phyloP scores from a whole-genome alignment of 345 rosid genomes.

The Eucalyptus sp. region DNA sequence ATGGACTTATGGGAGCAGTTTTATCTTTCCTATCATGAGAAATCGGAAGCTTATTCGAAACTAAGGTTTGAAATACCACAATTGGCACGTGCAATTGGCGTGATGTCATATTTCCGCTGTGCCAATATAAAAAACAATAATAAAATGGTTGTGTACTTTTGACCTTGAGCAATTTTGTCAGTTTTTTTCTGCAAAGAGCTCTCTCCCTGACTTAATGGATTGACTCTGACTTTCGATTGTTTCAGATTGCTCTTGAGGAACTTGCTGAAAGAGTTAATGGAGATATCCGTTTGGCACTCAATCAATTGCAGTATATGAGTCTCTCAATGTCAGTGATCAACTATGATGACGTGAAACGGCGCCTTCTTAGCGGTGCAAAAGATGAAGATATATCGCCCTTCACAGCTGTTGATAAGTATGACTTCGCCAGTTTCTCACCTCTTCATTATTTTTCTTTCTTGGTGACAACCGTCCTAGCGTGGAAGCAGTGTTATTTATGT shows the following conservation, averaged over 20 bases:
- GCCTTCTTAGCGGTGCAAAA: conserved; percentile 76
- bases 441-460: background rate
- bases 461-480: background rate
- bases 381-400: conserved; percentile 99
- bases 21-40: background rate
- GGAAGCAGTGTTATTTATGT: background rate
- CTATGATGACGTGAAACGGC: conserved; percentile 82
- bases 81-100: background rate
- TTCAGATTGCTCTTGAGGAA: conserved; percentile 86
- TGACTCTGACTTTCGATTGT: background rate
- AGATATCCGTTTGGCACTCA: conserved; percentile 92
- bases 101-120: background rate
- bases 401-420: conserved; percentile 96
- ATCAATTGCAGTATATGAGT: conserved; percentile 93
- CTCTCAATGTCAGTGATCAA: conserved; percentile 76
- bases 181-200: background rate
- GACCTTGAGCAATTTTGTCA: background rate
- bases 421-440: background rate
- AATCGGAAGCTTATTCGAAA: background rate
- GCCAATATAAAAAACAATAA: background rate
- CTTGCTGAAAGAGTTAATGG: conserved; percentile 96
- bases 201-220: background rate
- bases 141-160: background rate
- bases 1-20: background rate
- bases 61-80: background rate